Base-by-base conservation (phyloP, 2,329 filamentous ascomycete species). In the Botrytis deweyae region DNA sequence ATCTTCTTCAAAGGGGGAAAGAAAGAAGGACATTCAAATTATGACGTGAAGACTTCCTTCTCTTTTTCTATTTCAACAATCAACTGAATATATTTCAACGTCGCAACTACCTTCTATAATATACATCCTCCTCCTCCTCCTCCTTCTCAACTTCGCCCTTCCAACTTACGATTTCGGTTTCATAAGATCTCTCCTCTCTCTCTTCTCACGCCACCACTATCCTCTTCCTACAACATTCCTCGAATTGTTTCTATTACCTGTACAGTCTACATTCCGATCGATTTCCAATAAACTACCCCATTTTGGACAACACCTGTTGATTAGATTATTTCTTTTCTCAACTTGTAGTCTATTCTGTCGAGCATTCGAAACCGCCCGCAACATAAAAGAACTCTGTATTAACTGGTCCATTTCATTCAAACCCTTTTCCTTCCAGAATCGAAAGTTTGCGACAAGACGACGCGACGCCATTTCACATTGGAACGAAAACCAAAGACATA, bases 331-430 rank as follows among this genome's bases (percentile, higher is more conserved):
- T 42, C 61, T 29, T 66, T 44, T 67, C 70, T 59, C 61, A 67
- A 59, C 36, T 62, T 62, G 29, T 70, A 33, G 49, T 68, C 66
- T 67, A 72, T 55, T 85, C 85, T 88, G 90, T 12, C 86, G 86
- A 64, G 86, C 86, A 87, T 89, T 74, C 22, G 55, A 25, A 70
- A 29, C 22, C 42, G 62, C 25, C 65, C n/a, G 46, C 36, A 29
- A 64, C 52, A 46, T 67, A n/a, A 73, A 70, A 36, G 76, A 33
- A 46, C 46, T 72, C 66, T 29, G 61, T 44, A 65, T 72, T 59
- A 25, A n/a, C 46, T 44, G 70, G 61, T 67, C 38, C 44, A n/a
- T 52, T 59, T 67, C 62, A 67, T 67, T 22, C n/a, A 9, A 40
- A n/a, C 10, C 38, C 42, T 65, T 67, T 66, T 25, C 70, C 25